phyloP scores from a whole-genome alignment of 1,139 yeast species.

The Suhomyces choctaworum region DNA sequence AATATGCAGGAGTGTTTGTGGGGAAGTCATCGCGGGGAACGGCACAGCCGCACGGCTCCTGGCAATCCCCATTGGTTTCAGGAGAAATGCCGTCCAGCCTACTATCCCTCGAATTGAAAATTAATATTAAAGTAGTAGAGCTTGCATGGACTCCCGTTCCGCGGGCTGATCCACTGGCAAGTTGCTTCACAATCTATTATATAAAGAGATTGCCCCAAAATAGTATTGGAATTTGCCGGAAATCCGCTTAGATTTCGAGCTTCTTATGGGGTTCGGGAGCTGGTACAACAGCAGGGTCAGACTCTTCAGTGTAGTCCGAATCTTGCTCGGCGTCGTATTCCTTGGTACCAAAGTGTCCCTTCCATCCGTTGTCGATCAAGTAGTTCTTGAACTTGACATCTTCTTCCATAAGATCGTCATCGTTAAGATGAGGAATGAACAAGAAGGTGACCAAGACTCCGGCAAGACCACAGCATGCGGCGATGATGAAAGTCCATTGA shows the following conservation, averaged over 20 bases:
- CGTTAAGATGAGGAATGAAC: conserved; percentile 66
- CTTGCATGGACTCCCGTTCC: no score
- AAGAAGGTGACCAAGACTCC: conserved; percentile 63
- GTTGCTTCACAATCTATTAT: no score
- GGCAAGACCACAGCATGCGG: conserved; percentile 67
- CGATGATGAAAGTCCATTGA: conserved; percentile 50
- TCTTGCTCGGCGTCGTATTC: conserved; percentile 21
- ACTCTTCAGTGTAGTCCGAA: conserved; percentile 7
- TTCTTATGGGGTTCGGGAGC: conserved; percentile 8
- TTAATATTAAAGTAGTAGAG: no score
- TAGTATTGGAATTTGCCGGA: neutral
- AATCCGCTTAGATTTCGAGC: neutral
- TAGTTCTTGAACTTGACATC: conserved; percentile 64
- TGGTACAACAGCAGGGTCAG: neutral
- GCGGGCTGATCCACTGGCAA: no score
- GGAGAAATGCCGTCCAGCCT: no score
- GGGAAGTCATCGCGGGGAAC: no score
- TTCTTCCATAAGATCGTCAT: conserved; percentile 66
- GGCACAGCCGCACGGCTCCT: no score
- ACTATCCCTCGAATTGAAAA: no score
- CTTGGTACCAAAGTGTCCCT: conserved; percentile 54
- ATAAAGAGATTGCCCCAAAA: neutral
- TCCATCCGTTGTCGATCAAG: conserved; percentile 66
- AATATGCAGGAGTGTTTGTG: no score
- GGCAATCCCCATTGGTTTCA: no score